Conservation (phyloP, 305 asterid species). For the Ruellia speciosa region DNA sequence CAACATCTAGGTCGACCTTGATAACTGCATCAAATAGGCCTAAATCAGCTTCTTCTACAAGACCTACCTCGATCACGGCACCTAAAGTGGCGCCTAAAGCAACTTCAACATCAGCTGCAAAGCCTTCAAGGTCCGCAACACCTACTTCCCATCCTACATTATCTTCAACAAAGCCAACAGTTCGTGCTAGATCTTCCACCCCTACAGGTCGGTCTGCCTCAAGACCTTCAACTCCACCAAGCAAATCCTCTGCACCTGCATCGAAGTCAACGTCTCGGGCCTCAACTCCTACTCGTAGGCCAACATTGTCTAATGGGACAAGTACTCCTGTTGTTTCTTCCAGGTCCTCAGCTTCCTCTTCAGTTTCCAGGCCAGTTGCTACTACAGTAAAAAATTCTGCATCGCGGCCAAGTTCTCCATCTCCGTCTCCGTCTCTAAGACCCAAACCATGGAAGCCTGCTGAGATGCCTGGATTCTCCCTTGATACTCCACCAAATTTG, state of each 20-base stretch:
- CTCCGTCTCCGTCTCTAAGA: constrained; percentile 30
- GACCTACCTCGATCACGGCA: constrained; percentile 39
- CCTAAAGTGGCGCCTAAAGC: constrained; percentile 37
- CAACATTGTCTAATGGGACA: constrained; percentile 31
- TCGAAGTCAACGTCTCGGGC: constrained; percentile 66
- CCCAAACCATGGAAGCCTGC: constrained; percentile 95
- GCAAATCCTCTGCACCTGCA: constrained; percentile 49
- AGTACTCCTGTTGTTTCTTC: constrained; percentile 30
- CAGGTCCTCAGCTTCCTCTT: constrained; percentile 37
- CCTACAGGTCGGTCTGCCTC: constrained; percentile 60
- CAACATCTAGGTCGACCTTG: constrained; percentile 45
- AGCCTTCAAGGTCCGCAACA: constrained; percentile 75
- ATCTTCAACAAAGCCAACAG: constrained; percentile 51
- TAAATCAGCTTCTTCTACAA: constrained; percentile 35
- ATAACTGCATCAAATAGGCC: constrained; percentile 45
- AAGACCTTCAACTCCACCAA: constrained; percentile 82
- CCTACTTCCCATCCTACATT: constrained; percentile 65
- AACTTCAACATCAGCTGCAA: constrained; percentile 36
- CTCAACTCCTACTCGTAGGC: constrained; percentile 79
- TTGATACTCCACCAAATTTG: constrained; percentile 84
- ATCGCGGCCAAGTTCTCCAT: constrained; percentile 67
- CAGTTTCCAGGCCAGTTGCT: constrained; percentile 37
- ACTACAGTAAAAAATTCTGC: constrained; percentile 41
- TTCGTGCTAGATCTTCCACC: constrained; percentile 75
- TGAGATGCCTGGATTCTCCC: constrained; percentile 95